Evolutionary conservation across 805 yeast genomes (phyloP), one percentile per base, ranked within the genome.

Genomic region (Saccharomycopsis sp.): DNA sequence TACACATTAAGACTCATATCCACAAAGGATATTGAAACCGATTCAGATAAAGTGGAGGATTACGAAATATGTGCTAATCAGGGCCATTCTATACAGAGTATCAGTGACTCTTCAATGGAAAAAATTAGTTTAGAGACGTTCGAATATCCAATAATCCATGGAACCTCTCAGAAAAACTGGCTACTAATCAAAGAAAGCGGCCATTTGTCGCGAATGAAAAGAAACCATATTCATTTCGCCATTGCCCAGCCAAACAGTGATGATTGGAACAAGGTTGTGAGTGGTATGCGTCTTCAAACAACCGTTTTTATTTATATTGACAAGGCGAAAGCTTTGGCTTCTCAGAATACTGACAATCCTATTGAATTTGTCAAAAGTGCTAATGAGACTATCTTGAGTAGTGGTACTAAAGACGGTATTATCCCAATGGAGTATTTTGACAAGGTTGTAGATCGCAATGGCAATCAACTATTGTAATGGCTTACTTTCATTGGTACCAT

Each of bases 211-310:
- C 75, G 72, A 60, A 89, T 91, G 97, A 72, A 70, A 35, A 74
- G 99, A 65, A 86, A 86, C 63, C 98, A 94, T 69, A 82, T 94
- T 17, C 99, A 94, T 72, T 77, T 93, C 68, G 89, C 98, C 0
- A 73, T 81, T 0, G 85, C 85, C 12, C 72, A 75, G 1, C 57
- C 64, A 1, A 72, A 71, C 29, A 74, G 75, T 19, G 22, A 49
- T 29, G 53, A 56, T 23, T 42, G 50, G 2, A 68, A 69, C 2
- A 68, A 71, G 15, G 85, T 85, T 14, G 75, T 86, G 14, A 83
- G 92, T 61, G 98, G 98, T 0, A 81, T 90, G 75, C 75, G 97
- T 55, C 64, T 70, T n/a, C 73, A 75, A 47, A 67, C 75, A 25
- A 74, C 78, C 25, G 81, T 87, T 0, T 70, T 83, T 57, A 84